phyloP scores from a whole-genome alignment of 208 protist species.

The Leptomonas seymouri region DNA sequence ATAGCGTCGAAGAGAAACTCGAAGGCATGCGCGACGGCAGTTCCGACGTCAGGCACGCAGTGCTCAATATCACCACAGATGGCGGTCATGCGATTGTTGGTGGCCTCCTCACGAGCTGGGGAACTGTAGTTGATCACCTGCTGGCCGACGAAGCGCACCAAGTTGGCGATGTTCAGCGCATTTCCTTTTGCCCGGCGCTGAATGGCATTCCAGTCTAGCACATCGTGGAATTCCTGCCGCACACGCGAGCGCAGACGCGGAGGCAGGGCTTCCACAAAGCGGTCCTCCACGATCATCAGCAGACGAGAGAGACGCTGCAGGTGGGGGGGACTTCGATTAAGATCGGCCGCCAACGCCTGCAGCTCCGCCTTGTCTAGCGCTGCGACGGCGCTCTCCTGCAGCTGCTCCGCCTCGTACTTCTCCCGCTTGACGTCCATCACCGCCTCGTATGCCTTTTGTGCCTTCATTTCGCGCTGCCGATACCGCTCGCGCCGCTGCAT shows the following conservation, averaged over 20 bases:
- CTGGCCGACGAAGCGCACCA: conserved; percentile 71
- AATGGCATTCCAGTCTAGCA: conserved; percentile 76
- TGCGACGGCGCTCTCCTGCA: conserved; percentile 27
- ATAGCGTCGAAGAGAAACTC: conserved; percentile 72
- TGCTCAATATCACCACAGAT: conserved; percentile 53
- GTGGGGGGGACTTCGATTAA: conserved; percentile 55
- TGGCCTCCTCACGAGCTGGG: conserved; percentile 58
- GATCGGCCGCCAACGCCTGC: conserved; percentile 44
- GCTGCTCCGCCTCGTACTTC: conserved; percentile 26
- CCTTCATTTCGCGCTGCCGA: conserved; percentile 61
- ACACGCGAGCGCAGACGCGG: conserved; percentile 55
- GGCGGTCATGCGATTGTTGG: conserved; percentile 28
- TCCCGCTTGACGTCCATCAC: conserved; percentile 44
- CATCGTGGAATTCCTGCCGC: conserved; percentile 76
- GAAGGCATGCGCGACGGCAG: conserved; percentile 66
- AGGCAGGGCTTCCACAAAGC: conserved; percentile 70
- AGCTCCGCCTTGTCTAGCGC: conserved; percentile 56
- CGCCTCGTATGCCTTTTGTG: conserved; percentile 73
- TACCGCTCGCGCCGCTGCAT: conserved; percentile 55
- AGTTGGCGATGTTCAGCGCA: conserved; percentile 47
- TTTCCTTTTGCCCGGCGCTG: conserved; percentile 39
- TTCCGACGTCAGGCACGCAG: conserved; percentile 57
- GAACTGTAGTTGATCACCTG: conserved; percentile 69
- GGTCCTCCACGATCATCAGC: conserved; percentile 55
- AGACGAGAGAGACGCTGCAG: conserved; percentile 52